Percentiles rank a stretch among this genome's conserved stretches.
Conservation (phyloP, 257 asterid species). For the Linaria vulgaris region DNA sequence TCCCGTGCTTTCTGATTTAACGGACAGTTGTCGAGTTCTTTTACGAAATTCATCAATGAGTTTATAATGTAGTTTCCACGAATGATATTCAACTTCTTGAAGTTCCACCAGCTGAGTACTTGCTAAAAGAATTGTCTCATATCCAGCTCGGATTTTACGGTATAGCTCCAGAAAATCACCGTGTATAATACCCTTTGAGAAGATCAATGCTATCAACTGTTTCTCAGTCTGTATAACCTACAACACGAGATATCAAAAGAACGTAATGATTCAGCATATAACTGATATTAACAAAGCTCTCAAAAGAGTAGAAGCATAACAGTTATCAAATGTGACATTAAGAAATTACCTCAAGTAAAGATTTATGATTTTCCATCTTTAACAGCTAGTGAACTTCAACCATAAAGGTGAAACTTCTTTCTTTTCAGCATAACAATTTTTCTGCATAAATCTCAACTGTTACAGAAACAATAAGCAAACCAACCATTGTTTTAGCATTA, state of each 20-base stretch:
- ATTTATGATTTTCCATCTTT: constrained; percentile 40
- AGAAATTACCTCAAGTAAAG: constrained; percentile 55
- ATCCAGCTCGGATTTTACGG: constrained; percentile 51
- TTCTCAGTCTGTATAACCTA: constrained; percentile 63
- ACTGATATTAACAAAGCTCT: background rate
- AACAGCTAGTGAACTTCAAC: constrained; percentile 11
- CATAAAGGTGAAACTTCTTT: constrained; percentile 18
- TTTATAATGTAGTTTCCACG: constrained; percentile 89
- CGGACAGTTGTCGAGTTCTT: constrained; percentile 40
- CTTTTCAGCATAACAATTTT: constrained; percentile 18
- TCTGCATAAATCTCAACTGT: constrained; percentile 16
- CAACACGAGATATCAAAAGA: constrained; percentile 19
- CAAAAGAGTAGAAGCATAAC: background rate
- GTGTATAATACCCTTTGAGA: constrained; percentile 57
- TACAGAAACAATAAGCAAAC: constrained; percentile 10
- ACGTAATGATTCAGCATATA: constrained; percentile 8
- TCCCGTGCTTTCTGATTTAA: constrained; percentile 32
- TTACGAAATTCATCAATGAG: constrained; percentile 86
- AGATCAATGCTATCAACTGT: constrained; percentile 53
- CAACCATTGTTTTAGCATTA: background rate
- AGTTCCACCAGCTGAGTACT: constrained; percentile 45
- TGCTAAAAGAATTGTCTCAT: constrained; percentile 54
- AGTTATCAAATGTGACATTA: constrained; percentile 21
- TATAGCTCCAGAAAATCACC: constrained; percentile 54
- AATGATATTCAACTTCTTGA: constrained; percentile 70